A percentile compares a stretch with the other conserved stretches of the same genome.
Conservation (phyloP, 2,329 filamentous ascomycete species). For the Curvularia lunata region DNA sequence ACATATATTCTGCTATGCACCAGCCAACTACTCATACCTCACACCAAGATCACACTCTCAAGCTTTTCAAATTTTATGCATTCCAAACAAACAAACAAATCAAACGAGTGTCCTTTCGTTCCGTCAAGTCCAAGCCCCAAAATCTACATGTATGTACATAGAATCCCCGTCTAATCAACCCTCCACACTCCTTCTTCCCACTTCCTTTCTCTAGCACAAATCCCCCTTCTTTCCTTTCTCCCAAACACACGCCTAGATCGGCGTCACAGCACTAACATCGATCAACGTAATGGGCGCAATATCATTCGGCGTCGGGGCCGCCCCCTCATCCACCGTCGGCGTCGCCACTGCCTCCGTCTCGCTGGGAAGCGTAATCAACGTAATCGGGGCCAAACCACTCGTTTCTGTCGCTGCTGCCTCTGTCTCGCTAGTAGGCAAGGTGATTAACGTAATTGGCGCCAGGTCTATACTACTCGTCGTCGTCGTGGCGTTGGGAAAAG, state of each 20-base stretch:
- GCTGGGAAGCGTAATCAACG: background rate
- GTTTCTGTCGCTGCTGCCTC: background rate
- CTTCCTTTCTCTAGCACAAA: background rate
- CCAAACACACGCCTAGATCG: background rate
- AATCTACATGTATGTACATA: background rate
- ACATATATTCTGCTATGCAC: too few species aligned
- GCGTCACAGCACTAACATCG: background rate
- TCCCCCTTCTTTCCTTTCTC: background rate
- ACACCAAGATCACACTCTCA: too few species aligned
- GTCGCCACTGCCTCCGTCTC: background rate
- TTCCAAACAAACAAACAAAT: background rate
- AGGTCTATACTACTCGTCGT: background rate
- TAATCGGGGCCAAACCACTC: conserved; percentile 3
- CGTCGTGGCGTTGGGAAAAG: background rate
- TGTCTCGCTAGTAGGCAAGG: background rate
- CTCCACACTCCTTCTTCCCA: too few species aligned
- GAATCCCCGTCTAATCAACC: background rate
- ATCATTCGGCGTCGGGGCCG: background rate
- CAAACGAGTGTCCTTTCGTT: background rate
- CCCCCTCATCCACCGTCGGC: too few species aligned
- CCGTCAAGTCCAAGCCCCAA: background rate
- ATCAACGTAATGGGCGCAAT: conserved; percentile 9
- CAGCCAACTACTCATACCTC: too few species aligned
- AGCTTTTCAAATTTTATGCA: too few species aligned
- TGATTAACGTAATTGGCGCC: background rate